phyloP scores from a whole-genome alignment of 78 protist genomes.

The Pelomyxa schiedti region DNA sequence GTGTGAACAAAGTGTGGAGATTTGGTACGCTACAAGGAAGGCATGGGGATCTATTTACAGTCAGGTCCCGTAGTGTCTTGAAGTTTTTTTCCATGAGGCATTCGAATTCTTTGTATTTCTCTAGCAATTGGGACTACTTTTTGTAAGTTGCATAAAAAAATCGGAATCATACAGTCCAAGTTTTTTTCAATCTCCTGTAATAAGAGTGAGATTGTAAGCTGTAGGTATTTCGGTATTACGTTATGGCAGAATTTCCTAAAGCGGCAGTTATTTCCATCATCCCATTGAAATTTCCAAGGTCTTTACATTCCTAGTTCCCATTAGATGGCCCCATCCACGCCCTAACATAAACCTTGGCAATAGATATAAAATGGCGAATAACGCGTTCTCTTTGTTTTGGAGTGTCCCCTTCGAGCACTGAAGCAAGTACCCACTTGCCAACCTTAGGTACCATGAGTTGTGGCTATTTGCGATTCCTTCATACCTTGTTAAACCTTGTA shows the following conservation, averaged over 20 bases:
- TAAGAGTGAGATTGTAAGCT: too few species aligned
- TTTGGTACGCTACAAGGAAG: too few species aligned
- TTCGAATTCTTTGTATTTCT: background rate
- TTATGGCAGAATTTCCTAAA: background rate
- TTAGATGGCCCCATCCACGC: too few species aligned
- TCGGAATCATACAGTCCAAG: too few species aligned
- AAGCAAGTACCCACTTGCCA: too few species aligned
- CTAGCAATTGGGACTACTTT: background rate
- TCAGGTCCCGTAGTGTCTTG: constrained; percentile 1
- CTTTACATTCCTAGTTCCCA: too few species aligned
- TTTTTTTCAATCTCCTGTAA: background rate
- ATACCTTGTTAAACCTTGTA: constrained; percentile 6
- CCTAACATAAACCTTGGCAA: background rate
- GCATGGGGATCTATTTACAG: background rate
- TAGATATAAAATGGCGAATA: background rate
- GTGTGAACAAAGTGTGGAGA: too few species aligned
- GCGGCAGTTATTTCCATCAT: background rate
- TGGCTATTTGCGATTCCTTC: too few species aligned
- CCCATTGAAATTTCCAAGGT: background rate
- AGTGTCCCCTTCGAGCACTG: too few species aligned
- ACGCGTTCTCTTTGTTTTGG: background rate
- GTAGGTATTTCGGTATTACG: too few species aligned
- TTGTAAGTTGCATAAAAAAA: too few species aligned
- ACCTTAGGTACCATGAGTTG: too few species aligned
- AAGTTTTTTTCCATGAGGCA: constrained; percentile 1